phyloP scores from a whole-genome alignment of 495 filamentous ascomycete species.

The Tuber indicum region DNA sequence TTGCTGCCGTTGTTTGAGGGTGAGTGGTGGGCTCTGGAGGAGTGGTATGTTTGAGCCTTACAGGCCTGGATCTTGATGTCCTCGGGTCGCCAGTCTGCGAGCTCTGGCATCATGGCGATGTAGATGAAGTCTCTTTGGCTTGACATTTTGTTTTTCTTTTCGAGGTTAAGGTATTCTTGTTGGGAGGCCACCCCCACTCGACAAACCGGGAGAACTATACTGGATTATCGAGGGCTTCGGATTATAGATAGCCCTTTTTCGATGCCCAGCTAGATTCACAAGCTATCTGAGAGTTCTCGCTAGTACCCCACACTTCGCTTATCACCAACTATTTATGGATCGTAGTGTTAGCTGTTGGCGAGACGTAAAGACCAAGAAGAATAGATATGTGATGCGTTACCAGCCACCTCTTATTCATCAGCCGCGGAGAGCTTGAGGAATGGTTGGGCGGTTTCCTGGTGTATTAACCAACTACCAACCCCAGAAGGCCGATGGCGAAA shows the following conservation, averaged over 20 bases:
- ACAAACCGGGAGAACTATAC: background rate
- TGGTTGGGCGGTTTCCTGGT: too few relatives aligned
- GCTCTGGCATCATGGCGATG: conserved; percentile 42
- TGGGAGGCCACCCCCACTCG: background rate
- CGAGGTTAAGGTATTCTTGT: background rate
- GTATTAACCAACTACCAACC: too few relatives aligned
- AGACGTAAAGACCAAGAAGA: background rate
- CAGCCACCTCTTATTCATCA: too few relatives aligned
- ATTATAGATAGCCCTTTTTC: background rate
- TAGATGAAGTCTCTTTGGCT: conserved; percentile 21
- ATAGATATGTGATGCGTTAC: too few relatives aligned
- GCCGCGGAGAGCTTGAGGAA: too few relatives aligned
- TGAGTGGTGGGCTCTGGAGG: conserved; percentile 24
- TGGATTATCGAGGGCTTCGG: background rate
- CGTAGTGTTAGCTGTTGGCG: background rate
- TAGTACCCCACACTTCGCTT: background rate
- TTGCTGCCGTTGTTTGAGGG: too few relatives aligned
- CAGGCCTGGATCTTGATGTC: conserved; percentile 39
- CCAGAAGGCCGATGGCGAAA: too few relatives aligned
- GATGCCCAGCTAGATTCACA: background rate
- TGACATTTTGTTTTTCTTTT: background rate
- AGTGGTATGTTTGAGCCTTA: conserved; percentile 47
- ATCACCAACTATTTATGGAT: background rate
- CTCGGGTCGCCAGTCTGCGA: conserved; percentile 42
- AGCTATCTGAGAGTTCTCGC: background rate